Conservation (phyloP, 805 yeast genomes). For the Torulaspora gathmanii region DNA sequence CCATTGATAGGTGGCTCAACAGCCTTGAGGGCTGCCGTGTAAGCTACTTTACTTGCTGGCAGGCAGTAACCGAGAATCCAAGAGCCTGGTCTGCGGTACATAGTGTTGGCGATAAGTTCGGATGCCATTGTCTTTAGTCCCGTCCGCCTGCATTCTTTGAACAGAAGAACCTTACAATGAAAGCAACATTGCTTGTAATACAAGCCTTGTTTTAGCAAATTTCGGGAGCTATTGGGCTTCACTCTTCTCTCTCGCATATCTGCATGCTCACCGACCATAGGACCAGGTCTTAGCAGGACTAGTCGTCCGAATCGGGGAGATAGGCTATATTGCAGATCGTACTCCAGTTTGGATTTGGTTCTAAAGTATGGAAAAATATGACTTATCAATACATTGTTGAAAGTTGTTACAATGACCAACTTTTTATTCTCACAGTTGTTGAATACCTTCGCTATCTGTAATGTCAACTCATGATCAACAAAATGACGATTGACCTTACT, state of each 20-base stretch:
- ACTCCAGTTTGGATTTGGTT: conserved; percentile 22
- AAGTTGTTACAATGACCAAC: conserved; percentile 23
- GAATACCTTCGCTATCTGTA: conserved; percentile 16
- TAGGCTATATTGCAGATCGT: conserved; percentile 13
- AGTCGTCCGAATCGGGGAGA: conserved; percentile 13
- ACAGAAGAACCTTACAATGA: conserved; percentile 12
- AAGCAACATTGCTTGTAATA: conserved; percentile 13
- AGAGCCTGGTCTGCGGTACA: conserved; percentile 25
- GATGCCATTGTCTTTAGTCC: conserved; percentile 19
- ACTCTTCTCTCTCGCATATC: conserved; percentile 4
- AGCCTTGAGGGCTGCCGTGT: conserved; percentile 17
- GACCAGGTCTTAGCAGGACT: conserved; percentile 29
- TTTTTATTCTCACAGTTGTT: conserved; percentile 14
- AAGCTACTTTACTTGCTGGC: conserved; percentile 24
- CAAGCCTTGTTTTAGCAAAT: conserved; percentile 6
- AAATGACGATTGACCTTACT: conserved; percentile 12
- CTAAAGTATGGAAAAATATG: conserved; percentile 20
- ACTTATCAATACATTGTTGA: conserved; percentile 20
- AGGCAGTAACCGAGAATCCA: conserved; percentile 24
- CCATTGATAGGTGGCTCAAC: conserved; percentile 6
- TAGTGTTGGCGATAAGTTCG: conserved; percentile 19
- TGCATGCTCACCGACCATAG: conserved; percentile 26
- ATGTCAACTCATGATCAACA: conserved; percentile 23
- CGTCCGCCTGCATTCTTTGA: conserved; percentile 11
- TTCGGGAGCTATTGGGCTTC: conserved; percentile 5